Evolutionary conservation across 148 eudicot species (phyloP).

Genomic region (Fagopyrum esculentum): DNA sequence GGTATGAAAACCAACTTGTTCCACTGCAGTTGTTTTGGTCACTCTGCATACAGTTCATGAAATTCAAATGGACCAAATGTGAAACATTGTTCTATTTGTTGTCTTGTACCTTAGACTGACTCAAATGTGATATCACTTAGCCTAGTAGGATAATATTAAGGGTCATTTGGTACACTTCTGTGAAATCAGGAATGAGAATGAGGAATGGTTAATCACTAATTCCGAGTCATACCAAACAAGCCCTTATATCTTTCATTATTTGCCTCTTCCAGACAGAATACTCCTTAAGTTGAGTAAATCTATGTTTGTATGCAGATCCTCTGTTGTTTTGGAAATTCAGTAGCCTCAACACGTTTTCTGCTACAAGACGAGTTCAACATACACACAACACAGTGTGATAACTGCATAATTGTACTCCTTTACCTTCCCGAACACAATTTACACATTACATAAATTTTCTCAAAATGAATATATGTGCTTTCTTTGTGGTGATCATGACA

Average conservation of each 20-base stretch:
- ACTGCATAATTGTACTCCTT: constrained; percentile 79
- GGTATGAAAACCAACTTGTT: constrained; percentile 26
- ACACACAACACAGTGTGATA: constrained; percentile 91
- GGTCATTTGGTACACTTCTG: too few species aligned
- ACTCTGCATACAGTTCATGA: not conserved
- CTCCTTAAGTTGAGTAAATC: too few species aligned
- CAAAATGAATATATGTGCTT: not conserved
- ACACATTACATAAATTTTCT: not conserved
- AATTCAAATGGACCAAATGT: too few species aligned
- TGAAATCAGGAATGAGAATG: too few species aligned
- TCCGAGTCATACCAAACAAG: too few species aligned
- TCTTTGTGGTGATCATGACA: constrained; percentile 18
- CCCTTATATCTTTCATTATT: too few species aligned
- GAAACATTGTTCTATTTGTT: too few species aligned
- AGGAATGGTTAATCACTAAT: too few species aligned
- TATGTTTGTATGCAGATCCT: constrained; percentile 35
- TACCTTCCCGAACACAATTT: not conserved
- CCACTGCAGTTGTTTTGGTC: not conserved
- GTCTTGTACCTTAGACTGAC: not conserved
- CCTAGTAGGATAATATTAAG: too few species aligned
- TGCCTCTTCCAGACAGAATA: too few species aligned
- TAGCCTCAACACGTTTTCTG: constrained; percentile 87
- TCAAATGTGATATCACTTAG: not conserved
- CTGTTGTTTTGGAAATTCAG: constrained; percentile 80
- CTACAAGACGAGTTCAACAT: constrained; percentile 98